Evolutionary conservation across 257 asterid species (phyloP), one percentile per base, ranked within the genome.

Genomic region (Solanum okadae): DNA sequence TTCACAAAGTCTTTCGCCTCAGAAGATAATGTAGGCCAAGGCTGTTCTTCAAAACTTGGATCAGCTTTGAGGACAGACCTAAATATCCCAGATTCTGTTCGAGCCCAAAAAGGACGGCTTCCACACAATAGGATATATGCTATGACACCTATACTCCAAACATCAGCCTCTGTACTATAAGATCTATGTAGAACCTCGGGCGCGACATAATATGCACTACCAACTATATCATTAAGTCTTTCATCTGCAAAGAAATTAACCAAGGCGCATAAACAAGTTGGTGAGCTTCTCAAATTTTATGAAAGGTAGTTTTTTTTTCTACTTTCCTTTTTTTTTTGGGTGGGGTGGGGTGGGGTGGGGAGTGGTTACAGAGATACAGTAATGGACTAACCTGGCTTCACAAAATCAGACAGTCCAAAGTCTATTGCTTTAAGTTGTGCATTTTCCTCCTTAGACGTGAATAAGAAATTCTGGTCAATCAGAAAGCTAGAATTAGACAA

Each of bases 151-250:
- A 95, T 88, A 88, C 99, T 96, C 99, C 99, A 96, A 49, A 96
- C 98, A 91, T 96, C 99, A 85, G 98, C 99, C 92, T 96, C 98
- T 0, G 98, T 94, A 83, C 94, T 93, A 90, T 96, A 96, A 63
- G 98, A 95, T 88, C 99, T 91, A 56, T 96, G 98, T 61, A 96
- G 88, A 87, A 96, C 99, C 92, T 96, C 99, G 5, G 99, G 99
- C n/a, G 99, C 99, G 52, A 96, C 99, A 81, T 96, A 96, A 90
- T 96, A 96, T 73, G 99, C 99, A 89, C 99, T 96, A 78, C 99
- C 99, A 44, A 96, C 99, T 16, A 96, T 94, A 90, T 96, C 99
- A 83, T 96, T 95, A 29, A 95, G 98, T 94, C 94, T 95, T 92
- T 95, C 99, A 86, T 95, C 98, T 96, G 95, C 83, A 91, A 86